A percentile compares a stretch with the other conserved stretches of the same genome.
phyloP scores from a whole-genome alignment of 306 rosid species.

The Glycine soja region DNA sequence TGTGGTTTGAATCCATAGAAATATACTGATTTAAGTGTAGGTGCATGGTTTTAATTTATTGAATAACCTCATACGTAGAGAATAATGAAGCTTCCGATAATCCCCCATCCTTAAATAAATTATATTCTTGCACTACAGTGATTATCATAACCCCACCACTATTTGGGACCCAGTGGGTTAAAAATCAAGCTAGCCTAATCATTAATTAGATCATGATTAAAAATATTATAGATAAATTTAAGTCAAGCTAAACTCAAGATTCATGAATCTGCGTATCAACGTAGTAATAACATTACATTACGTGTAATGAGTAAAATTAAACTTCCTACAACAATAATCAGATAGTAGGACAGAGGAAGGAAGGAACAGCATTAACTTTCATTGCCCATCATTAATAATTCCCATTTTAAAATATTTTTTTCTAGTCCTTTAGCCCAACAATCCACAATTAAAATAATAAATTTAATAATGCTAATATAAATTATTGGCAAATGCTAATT shows the following conservation, averaged over 20 bases:
- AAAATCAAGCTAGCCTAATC: background rate
- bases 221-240: background rate
- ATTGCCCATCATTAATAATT: constrained; percentile 27
- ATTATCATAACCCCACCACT: too few species aligned
- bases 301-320: background rate
- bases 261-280: background rate
- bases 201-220: background rate
- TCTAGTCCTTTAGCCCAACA: constrained; percentile 2
- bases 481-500: too few species aligned
- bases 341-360: background rate
- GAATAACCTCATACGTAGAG: too few species aligned
- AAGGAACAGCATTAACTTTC: constrained; percentile 15
- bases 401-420: background rate
- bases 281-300: background rate
- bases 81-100: too few species aligned
- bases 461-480: background rate
- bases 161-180: too few species aligned
- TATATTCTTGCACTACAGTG: too few species aligned
- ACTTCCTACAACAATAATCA: background rate
- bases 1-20: too few species aligned
- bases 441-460: background rate
- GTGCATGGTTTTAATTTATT: too few species aligned
- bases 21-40: too few species aligned
- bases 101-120: too few species aligned
- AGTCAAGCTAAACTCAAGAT: background rate